Evolutionary conservation across 176 grass and related monocot genomes (phyloP), one percentile per base, ranked within the genome.

Genomic region (Oryza rufipogon): DNA sequence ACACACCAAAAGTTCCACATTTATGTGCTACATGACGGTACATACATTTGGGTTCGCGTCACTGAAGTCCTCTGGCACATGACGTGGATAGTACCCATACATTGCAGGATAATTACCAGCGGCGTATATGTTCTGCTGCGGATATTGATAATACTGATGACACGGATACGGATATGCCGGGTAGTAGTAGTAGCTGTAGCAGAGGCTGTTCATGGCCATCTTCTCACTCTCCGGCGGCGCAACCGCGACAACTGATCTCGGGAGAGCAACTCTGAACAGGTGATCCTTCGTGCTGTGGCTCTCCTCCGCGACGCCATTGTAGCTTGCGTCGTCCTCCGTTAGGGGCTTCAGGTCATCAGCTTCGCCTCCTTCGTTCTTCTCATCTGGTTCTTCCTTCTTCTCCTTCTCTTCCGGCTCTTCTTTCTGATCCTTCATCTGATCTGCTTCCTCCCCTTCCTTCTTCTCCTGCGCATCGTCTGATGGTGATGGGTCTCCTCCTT

Each of bases 11-110:
- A 54, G 51, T 54, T 5, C 5, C 1, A 8, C 6, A 20, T 7
- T 19, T 20, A 15, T 3, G 4, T 56, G 52, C 20, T 36, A 86
- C 77, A 75, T 71, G 61, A 89, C 51, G 63, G 39, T 64, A 39
- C 87, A 89, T 70, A 28, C 41, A 15, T 76, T 80, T n/a, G 87
- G 82, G 82, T 75, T 85, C 77, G 80, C 76, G 17, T 89, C 82
- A 5, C 76, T 9, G 51, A 81, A 75, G 10, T 48, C 3, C n/a
- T 70, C 71, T 10, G 64, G 12, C 38, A 20, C 49, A 75, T 74
- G 67, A 3, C 39, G 48, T 22, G 75, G 61, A 11, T 15, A 84
- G 34, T 47, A 48, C 44, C 36, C 52, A 32, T 72, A 64, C 47
- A 74, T 44, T 19, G 23, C 14, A 15, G 61, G 70, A 47, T 20